A percentile compares a stretch with the other conserved stretches of the same genome.
Conservation (phyloP, 768 basidiomycete genomes). For the Mycena rebaudengoi region DNA sequence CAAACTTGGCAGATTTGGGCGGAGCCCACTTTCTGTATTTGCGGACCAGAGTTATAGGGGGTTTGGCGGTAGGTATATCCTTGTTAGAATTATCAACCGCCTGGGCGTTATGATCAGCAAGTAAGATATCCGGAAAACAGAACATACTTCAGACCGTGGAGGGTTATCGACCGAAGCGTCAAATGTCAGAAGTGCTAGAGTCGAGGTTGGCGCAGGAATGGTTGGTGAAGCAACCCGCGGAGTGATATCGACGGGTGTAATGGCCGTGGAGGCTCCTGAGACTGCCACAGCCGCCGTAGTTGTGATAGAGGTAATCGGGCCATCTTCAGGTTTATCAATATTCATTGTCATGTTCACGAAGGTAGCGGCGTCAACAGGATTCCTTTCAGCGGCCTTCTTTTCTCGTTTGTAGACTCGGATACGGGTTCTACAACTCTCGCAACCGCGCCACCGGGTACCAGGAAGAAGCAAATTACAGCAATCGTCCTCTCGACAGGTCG, state of each 20-base stretch:
- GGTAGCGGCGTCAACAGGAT: not conserved
- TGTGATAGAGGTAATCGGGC: not conserved
- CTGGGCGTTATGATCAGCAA: no score
- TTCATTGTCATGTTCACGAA: conserved; percentile 9
- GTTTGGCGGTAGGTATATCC: not conserved
- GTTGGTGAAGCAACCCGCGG: not conserved
- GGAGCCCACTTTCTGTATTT: conserved; percentile 15
- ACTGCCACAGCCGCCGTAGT: not conserved
- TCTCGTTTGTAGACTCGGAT: conserved; percentile 41
- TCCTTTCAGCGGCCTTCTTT: conserved; percentile 8
- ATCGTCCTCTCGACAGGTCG: conserved; percentile 46
- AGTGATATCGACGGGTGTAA: not conserved
- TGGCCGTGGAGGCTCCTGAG: not conserved
- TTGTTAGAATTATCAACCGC: not conserved
- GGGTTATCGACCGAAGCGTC: conserved; percentile 7
- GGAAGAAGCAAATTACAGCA: conserved; percentile 56
- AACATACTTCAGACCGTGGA: conserved; percentile 1
- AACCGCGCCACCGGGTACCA: conserved; percentile 56
- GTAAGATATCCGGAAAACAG: not conserved
- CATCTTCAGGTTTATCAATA: not conserved
- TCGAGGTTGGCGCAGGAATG: not conserved
- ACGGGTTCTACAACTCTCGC: conserved; percentile 51
- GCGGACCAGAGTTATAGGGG: not conserved
- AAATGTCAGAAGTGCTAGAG: conserved; percentile 10
- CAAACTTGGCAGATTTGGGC: no score